These are phyloP conservation scores for Aspergillus biplanus DNA, from an alignment of 495 filamentous ascomycete genomes.

Conservation along the genomic window DNA sequence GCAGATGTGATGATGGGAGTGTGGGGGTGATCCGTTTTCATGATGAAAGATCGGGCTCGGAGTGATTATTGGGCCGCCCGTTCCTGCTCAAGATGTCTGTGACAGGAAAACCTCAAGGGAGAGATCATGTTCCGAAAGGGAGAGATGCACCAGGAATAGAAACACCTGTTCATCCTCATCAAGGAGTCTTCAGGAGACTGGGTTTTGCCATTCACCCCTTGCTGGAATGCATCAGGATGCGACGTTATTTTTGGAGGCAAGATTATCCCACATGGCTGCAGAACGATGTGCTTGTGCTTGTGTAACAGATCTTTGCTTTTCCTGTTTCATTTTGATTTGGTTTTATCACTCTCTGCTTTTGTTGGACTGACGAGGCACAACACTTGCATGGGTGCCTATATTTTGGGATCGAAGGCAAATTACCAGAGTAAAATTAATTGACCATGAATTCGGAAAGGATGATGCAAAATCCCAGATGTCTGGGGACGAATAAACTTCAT, in stretches of 20 bases:
- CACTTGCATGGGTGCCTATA: neutral
- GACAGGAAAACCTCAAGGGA: neutral
- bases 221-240: conserved; percentile 1
- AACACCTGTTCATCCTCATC: conserved; percentile 7
- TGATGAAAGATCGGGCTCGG: no score
- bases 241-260: neutral
- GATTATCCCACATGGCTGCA: conserved; percentile 12
- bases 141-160: conserved; percentile 8
- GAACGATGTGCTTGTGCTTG: conserved; percentile 7
- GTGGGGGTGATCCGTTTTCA: no score
- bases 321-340: conserved; percentile 2
- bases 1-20: no score
- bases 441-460: no score
- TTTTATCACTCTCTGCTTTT: neutral
- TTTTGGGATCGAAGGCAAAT: no score
- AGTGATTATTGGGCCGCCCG: no score
- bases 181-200: neutral
- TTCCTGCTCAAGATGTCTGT: neutral
- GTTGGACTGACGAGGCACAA: neutral
- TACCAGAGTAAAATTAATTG: no score
- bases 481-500: no score
- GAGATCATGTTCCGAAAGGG: neutral
- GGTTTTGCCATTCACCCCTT: neutral
- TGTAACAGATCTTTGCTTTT: conserved; percentile 14
- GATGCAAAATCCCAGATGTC: no score